Evolutionary conservation across 2,329 filamentous ascomycete species (phyloP), one percentile per base, ranked within the genome.

Genomic region (Arachnopeziza araneosa): DNA sequence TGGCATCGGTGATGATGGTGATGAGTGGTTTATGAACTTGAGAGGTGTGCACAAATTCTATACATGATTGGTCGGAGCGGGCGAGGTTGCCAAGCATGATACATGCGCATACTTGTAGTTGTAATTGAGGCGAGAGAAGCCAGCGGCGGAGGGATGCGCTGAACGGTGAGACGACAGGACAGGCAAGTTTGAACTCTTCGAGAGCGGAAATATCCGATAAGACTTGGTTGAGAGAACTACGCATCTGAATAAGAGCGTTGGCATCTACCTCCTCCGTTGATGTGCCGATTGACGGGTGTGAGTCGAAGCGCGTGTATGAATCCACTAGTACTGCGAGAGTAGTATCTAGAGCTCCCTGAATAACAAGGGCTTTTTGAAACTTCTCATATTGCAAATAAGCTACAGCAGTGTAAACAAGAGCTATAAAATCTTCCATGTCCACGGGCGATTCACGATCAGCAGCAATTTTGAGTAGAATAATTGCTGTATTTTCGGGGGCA

Each of bases 51-150:
- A 87, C 79, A 44, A 87, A 78, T 44, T 78, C 72, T 10, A 73
- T 72, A 60, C 82, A 83, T 2, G 77, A 72, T 50, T 76, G 77
- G 65, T 88, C 84, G 1, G 80, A 84, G 49, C 85, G 81, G 6
- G 82, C 80, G 48, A 88, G 72, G 67, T 88, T 88, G 44, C 85
- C 85, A 1, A 88, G 75, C 19, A 81, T 78, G 2, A 88, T 78
- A 63, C 84, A 87, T 1, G 82, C 84, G 4, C 82, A 82, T 1
- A 81, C 77, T 69, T 81, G 81, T 2, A 87, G 76, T 52, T 76
- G 74, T 0, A 73, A 63, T 61, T 80, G 57, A 66, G 62, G 61
- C 67, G 69, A 63, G 67, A 70, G 69, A 19, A 84, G 71, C 82
- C 82, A 85, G n/a, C 70, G 69, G 21, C 78, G 72, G 0, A 84